phyloP scores from a whole-genome alignment of 2,329 filamentous ascomycete species.

The Capronia coronata region DNA sequence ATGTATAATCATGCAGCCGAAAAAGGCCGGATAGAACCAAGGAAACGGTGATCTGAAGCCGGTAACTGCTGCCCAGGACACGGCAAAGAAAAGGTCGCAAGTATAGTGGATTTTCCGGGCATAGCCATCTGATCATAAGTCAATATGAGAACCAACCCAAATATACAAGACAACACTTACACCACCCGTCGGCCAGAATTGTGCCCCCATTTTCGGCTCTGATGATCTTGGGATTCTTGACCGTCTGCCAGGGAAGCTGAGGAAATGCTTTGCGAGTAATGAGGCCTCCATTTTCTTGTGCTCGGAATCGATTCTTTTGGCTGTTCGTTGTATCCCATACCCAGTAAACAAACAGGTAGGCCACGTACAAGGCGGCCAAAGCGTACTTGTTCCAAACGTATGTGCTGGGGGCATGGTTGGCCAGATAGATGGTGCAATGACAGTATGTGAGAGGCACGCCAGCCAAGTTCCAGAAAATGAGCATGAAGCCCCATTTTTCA shows the following conservation, averaged over 20 bases:
- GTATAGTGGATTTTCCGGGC: slow-evolving; percentile 78
- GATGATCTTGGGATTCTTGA: slow-evolving; percentile 75
- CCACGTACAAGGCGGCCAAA: slow-evolving; percentile 57
- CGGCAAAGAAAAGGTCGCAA: slow-evolving; percentile 70
- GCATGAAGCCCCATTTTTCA: slow-evolving; percentile 96
- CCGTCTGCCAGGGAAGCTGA: slow-evolving; percentile 78
- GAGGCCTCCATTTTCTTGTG: slow-evolving; percentile 64
- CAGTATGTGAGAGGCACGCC: slow-evolving; percentile 88
- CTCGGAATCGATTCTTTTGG: slow-evolving; percentile 89
- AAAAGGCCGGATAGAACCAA: slow-evolving; percentile 85
- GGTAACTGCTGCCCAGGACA: slow-evolving; percentile 73
- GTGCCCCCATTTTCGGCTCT: slow-evolving; percentile 65
- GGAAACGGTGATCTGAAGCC: slow-evolving; percentile 76
- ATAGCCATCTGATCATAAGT: slow-evolving; percentile 49
- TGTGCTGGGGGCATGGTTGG: slow-evolving; percentile 69
- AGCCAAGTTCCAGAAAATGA: slow-evolving; percentile 95
- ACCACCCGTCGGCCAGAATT: slow-evolving; percentile 81
- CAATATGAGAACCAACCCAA: slow-evolving; percentile 19
- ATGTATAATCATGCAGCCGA: slow-evolving; percentile 71
- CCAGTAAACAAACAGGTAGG: slow-evolving; percentile 82
- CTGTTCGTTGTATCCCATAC: slow-evolving; percentile 88
- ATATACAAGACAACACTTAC: slow-evolving; percentile 38
- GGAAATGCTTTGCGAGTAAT: slow-evolving; percentile 72
- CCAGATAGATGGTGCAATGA: slow-evolving; percentile 85
- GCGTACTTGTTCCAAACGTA: slow-evolving; percentile 70